phyloP scores from a whole-genome alignment of 805 yeast genomes.

The Saccharomycopsis synnaedendra region DNA sequence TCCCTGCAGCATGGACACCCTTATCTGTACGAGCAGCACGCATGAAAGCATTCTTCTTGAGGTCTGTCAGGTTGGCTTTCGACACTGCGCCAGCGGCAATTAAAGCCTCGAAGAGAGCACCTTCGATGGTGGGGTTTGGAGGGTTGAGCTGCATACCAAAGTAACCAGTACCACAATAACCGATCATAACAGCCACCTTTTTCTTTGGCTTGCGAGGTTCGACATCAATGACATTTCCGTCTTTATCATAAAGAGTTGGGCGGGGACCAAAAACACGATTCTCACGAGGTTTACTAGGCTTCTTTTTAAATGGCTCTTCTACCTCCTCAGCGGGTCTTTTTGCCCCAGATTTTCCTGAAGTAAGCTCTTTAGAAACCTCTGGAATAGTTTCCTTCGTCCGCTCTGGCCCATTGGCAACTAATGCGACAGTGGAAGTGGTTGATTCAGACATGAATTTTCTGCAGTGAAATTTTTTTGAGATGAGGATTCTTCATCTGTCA shows the following conservation, averaged over 20 bases:
- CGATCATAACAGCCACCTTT: conserved; percentile 83
- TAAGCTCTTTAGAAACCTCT: no score
- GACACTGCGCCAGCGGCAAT: conserved; percentile 83
- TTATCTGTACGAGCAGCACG: conserved; percentile 86
- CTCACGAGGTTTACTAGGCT: no score
- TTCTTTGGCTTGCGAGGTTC: conserved; percentile 68
- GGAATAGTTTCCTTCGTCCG: no score
- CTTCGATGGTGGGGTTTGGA: conserved; percentile 81
- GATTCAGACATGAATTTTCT: no score
- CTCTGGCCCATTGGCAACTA: no score
- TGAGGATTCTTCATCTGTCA: no score
- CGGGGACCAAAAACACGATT: conserved; percentile 4
- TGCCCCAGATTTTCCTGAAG: no score
- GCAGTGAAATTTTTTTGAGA: no score
- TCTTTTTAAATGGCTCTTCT: no score
- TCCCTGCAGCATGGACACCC: conserved; percentile 97
- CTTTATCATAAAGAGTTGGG: conserved; percentile 34
- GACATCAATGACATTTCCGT: conserved; percentile 49
- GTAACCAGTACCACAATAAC: conserved; percentile 94
- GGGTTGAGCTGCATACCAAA: conserved; percentile 95
- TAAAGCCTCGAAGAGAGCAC: conserved; percentile 75
- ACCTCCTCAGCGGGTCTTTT: no score
- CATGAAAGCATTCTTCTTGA: conserved; percentile 80
- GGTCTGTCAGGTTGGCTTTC: conserved; percentile 74
- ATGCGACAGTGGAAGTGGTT: no score